These are phyloP conservation scores for Pachyrhizus erosus DNA, from an alignment of 306 rosid species.

Conservation along the genomic window DNA sequence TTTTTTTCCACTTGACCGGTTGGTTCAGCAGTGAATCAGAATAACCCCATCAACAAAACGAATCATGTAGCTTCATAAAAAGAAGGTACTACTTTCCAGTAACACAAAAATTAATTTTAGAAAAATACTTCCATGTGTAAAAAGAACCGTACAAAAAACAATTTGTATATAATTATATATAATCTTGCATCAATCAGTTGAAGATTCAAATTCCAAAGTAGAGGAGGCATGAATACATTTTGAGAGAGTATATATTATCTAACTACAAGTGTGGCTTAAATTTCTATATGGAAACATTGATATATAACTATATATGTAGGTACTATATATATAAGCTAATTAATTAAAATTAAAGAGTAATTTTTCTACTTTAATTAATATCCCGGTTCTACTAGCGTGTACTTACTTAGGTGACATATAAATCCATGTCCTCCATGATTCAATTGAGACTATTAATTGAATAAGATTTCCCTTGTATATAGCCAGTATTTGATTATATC, in stretches of 20 bases:
- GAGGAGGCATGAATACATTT: slow-evolving; percentile 29
- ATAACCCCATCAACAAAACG: slow-evolving; percentile 9
- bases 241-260: slow-evolving; percentile 28
- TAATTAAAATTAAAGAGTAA: slow-evolving; percentile 1
- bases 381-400: too few relatives aligned
- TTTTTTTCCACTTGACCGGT: slow-evolving; percentile 13
- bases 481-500: slow-evolving; percentile 1
- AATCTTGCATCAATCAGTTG: slow-evolving; percentile 20
- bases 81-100: neutral
- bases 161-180: slow-evolving; percentile 10
- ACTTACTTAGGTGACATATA: neutral
- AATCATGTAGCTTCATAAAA: slow-evolving; percentile 18
- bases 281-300: slow-evolving; percentile 32
- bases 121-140: neutral
- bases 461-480: neutral
- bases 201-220: slow-evolving; percentile 40
- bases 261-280: slow-evolving; percentile 38
- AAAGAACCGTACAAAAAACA: neutral
- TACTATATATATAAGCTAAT: slow-evolving; percentile 23
- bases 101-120: neutral
- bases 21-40: neutral
- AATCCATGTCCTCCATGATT: neutral
- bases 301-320: slow-evolving; percentile 18
- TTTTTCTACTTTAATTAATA: slow-evolving; percentile 6
- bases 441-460: too few relatives aligned